Conservation (phyloP, 2,329 filamentous ascomycete species). For the Nothophoma quercina region DNA sequence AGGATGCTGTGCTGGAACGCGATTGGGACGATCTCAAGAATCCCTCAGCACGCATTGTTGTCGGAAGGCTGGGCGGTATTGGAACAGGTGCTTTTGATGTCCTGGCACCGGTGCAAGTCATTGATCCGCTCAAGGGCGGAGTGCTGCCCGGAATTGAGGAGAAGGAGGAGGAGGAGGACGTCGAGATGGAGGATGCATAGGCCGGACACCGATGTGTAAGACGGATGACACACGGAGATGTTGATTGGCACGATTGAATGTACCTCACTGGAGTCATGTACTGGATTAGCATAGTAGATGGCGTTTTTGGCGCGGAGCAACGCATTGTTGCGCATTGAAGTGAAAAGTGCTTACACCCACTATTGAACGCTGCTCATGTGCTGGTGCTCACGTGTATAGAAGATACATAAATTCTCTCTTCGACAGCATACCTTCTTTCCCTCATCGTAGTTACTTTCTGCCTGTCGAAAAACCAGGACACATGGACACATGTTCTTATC, state of each 20-base stretch:
- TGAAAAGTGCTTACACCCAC: background rate
- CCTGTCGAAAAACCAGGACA: too few relatives aligned
- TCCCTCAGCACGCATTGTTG: constrained; percentile 86
- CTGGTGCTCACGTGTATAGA: too few relatives aligned
- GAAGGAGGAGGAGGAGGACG: constrained; percentile 23
- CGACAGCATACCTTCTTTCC: too few relatives aligned
- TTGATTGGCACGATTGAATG: background rate
- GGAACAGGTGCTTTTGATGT: constrained; percentile 95
- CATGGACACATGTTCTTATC: too few relatives aligned
- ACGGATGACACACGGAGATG: background rate
- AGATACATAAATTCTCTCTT: too few relatives aligned
- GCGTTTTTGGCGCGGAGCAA: background rate
- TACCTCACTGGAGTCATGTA: background rate
- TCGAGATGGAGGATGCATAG: constrained; percentile 22
- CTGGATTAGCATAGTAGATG: background rate
- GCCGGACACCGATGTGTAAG: constrained; percentile 22
- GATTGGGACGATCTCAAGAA: constrained; percentile 89
- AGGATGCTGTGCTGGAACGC: constrained; percentile 87
- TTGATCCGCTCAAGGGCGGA: constrained; percentile 38
- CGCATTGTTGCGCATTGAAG: background rate
- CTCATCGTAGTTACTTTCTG: too few relatives aligned
- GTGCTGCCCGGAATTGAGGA: constrained; percentile 21
- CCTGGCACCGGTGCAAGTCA: constrained; percentile 54
- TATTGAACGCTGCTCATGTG: too few relatives aligned
- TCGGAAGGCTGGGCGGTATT: constrained; percentile 80